Percentiles rank a stretch among this genome's conserved stretches.
Evolutionary conservation across 2,329 filamentous ascomycete species (phyloP).

Genomic region (Aspergillus unguis): DNA sequence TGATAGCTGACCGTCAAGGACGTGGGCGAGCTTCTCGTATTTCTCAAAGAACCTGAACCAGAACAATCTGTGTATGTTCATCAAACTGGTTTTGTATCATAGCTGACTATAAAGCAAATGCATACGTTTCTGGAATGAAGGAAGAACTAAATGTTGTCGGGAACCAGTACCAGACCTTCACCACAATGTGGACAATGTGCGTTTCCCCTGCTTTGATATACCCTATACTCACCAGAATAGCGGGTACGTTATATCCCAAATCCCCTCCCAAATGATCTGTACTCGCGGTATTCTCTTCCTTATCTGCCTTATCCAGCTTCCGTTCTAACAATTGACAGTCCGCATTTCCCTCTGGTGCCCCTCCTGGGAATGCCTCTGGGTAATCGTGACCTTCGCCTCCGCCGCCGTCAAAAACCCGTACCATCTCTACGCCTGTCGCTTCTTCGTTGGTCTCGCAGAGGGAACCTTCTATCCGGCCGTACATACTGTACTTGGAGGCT

Average conservation of each 20-base stretch:
- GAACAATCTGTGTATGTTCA: not conserved
- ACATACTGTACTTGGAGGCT: not conserved
- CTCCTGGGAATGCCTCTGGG: constrained; percentile 2
- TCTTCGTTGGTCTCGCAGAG: constrained; percentile 3
- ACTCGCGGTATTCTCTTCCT: not conserved
- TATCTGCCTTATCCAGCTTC: not conserved
- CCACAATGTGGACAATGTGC: constrained; percentile 5
- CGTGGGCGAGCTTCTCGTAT: constrained; percentile 5
- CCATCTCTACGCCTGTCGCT: constrained; percentile 4
- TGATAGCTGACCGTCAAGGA: not conserved
- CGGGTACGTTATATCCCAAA: not conserved
- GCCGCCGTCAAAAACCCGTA: not conserved
- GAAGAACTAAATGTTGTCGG: constrained; percentile 4
- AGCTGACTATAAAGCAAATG: not conserved
- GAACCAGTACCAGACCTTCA: constrained; percentile 1
- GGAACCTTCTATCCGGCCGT: constrained; percentile 4
- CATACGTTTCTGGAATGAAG: constrained; percentile 6
- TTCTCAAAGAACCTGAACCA: constrained; percentile 5
- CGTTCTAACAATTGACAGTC: not conserved
- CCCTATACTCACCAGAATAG: not conserved
- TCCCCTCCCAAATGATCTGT: constrained; percentile 4
- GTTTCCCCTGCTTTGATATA: not conserved
- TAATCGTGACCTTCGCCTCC: not conserved
- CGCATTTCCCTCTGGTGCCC: constrained; percentile 2
- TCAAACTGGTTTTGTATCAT: not conserved